Conservation (phyloP, 2,329 filamentous ascomycete genomes). For the Rutstroemia sp. region DNA sequence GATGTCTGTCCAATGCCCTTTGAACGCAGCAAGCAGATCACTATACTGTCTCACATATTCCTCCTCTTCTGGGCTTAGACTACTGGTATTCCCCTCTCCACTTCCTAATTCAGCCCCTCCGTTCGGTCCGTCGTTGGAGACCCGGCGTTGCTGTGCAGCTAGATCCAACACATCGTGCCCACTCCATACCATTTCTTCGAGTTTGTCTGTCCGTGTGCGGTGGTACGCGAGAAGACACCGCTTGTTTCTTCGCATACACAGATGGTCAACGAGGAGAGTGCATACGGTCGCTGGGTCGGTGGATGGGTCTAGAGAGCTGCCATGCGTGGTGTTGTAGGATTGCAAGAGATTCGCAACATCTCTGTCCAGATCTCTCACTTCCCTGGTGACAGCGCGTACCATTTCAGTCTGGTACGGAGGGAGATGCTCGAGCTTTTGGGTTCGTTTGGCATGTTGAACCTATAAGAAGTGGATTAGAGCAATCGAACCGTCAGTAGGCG, state of each 20-base stretch:
- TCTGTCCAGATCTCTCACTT: conserved; percentile 88
- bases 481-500: neutral
- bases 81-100: conserved; percentile 55
- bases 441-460: conserved; percentile 95
- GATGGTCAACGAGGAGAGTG: conserved; percentile 83
- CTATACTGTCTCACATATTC: conserved; percentile 91
- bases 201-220: conserved; percentile 77
- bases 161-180: conserved; percentile 76
- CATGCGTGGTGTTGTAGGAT: conserved; percentile 51
- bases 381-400: conserved; percentile 77
- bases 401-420: conserved; percentile 90
- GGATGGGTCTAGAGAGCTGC: conserved; percentile 76
- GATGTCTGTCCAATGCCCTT: conserved; percentile 97
- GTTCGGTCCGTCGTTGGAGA: conserved; percentile 27
- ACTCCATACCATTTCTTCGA: conserved; percentile 91
- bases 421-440: conserved; percentile 75
- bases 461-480: conserved; percentile 32
- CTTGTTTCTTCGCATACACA: conserved; percentile 94
- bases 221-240: conserved; percentile 93
- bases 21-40: conserved; percentile 89
- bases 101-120: conserved; percentile 29
- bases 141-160: conserved; percentile 45
- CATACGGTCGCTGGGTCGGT: conserved; percentile 79
- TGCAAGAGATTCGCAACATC: conserved; percentile 74
- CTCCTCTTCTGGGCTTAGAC: conserved; percentile 89